A percentile compares a stretch with the other conserved stretches of the same genome.
Evolutionary conservation across 2,329 filamentous ascomycete genomes (phyloP).

Genomic region (Clathrospora elynae): DNA sequence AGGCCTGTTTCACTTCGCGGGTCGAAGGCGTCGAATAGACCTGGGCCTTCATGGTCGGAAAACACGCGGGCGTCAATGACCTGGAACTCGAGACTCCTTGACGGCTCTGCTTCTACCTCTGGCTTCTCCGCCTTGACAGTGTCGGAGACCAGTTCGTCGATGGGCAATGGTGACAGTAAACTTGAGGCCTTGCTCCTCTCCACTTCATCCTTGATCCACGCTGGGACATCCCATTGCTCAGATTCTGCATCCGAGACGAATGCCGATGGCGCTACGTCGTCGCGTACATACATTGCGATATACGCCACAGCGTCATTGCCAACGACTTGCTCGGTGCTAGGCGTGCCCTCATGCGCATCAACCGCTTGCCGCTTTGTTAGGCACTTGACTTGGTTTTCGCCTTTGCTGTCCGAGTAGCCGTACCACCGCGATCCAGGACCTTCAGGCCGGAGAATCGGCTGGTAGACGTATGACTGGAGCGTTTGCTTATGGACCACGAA

Average conservation of each 20-base stretch:
- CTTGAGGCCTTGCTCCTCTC: conserved; percentile 29
- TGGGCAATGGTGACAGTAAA: conserved; percentile 16
- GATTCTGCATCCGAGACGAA: conserved; percentile 53
- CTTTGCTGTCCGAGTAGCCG: conserved; percentile 60
- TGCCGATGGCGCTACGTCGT: conserved; percentile 49
- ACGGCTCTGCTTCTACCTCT: conserved; percentile 1
- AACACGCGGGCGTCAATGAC: conserved; percentile 45
- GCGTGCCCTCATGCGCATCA: conserved; percentile 57
- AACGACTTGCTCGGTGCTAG: conserved; percentile 43
- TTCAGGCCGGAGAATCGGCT: conserved; percentile 63
- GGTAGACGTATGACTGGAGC: conserved; percentile 63
- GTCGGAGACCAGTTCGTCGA: conserved; percentile 9
- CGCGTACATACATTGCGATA: conserved; percentile 61
- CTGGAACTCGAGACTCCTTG: conserved; percentile 32
- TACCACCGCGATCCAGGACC: conserved; percentile 64
- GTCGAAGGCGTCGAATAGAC: conserved; percentile 44
- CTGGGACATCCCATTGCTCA: conserved; percentile 54
- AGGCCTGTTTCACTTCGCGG: conserved; percentile 28
- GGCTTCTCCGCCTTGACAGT: conserved; percentile 9
- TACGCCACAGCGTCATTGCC: conserved; percentile 59
- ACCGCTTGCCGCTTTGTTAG: conserved; percentile 62
- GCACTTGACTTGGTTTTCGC: conserved; percentile 61
- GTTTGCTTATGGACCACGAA: conserved; percentile 65
- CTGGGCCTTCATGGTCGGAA: conserved; percentile 44
- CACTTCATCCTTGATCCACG: conserved; percentile 44